Evolutionary conservation across 23 red algal species (phyloP).

Genomic region (Gracilariopsis chorda): DNA sequence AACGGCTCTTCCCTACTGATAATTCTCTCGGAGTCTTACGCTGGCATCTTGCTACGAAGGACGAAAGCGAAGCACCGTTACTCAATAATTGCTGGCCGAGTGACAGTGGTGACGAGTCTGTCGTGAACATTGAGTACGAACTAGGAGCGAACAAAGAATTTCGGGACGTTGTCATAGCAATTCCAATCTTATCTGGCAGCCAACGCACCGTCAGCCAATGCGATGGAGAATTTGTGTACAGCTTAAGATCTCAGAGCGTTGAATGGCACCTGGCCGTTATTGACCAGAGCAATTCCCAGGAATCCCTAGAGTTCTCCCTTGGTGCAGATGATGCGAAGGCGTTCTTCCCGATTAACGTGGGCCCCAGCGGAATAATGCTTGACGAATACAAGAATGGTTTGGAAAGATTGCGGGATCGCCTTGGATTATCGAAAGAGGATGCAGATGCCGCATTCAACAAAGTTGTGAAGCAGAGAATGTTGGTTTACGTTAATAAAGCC

Average conservation of each 20-base stretch:
- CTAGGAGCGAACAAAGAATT: slow-evolving; percentile 66
- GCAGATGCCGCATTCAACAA: slow-evolving; percentile 58
- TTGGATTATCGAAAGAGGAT: slow-evolving; percentile 48
- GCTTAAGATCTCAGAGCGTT: slow-evolving; percentile 57
- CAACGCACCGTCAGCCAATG: slow-evolving; percentile 70
- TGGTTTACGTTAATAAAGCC: slow-evolving; percentile 62
- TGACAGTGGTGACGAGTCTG: slow-evolving; percentile 73
- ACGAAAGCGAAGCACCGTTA: slow-evolving; percentile 85
- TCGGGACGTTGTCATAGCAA: slow-evolving; percentile 72
- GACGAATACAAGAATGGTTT: slow-evolving; percentile 77
- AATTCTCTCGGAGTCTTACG: slow-evolving; percentile 89
- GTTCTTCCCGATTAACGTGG: slow-evolving; percentile 96
- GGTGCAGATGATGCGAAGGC: slow-evolving; percentile 47
- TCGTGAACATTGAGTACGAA: slow-evolving; percentile 97
- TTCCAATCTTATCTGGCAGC: slow-evolving; percentile 68
- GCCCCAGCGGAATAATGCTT: slow-evolving; percentile 85
- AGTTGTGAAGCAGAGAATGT: slow-evolving; percentile 74
- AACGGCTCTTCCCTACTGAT: slow-evolving; percentile 80
- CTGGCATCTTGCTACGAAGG: slow-evolving; percentile 81
- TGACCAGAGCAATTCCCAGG: slow-evolving; percentile 72
- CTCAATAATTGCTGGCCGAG: slow-evolving; percentile 95
- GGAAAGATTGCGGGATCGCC: slow-evolving; percentile 57
- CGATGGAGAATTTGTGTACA: slow-evolving; percentile 90
- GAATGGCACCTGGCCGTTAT: slow-evolving; percentile 82
- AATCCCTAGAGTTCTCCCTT: slow-evolving; percentile 84